Evolutionary conservation across 106 monocot genomes (phyloP).

Genomic region (Dendrobium nobile): DNA sequence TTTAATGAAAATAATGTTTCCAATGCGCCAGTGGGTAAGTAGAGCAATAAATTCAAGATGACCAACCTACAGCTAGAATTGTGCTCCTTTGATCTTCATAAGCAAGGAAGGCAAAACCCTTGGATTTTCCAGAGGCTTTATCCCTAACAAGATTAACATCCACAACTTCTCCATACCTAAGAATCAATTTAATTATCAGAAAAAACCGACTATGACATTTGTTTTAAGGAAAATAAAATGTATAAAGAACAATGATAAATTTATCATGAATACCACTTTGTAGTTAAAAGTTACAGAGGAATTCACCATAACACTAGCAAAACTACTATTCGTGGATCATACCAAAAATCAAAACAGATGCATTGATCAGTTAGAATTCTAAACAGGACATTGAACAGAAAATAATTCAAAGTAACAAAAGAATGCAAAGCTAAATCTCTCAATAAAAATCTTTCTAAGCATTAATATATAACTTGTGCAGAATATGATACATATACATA

Average conservation of each 20-base stretch:
- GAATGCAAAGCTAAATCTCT: neutral
- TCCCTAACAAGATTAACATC: slow-evolving; percentile 97
- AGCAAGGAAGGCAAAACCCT: slow-evolving; percentile 87
- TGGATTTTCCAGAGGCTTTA: slow-evolving; percentile 83
- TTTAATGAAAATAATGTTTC: neutral
- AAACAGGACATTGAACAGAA: neutral
- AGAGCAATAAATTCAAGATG: neutral
- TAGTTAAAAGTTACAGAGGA: neutral
- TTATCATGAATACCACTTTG: neutral
- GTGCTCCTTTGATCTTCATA: slow-evolving; percentile 98
- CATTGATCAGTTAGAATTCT: neutral
- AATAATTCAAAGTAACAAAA: neutral
- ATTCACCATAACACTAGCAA: neutral
- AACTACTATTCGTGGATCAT: neutral
- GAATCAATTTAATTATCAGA: neutral
- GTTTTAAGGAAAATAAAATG: neutral
- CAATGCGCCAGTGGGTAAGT: neutral
- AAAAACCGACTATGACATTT: neutral
- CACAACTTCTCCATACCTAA: slow-evolving; percentile 88
- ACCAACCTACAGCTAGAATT: slow-evolving; percentile 79
- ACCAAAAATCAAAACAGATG: neutral
- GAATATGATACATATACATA: neutral
- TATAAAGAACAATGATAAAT: neutral
- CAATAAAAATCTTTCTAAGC: neutral
- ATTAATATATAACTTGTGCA: neutral